Evolutionary conservation across 805 yeast species (phyloP).

Genomic region (Cyberlindnera xylosilytica): DNA sequence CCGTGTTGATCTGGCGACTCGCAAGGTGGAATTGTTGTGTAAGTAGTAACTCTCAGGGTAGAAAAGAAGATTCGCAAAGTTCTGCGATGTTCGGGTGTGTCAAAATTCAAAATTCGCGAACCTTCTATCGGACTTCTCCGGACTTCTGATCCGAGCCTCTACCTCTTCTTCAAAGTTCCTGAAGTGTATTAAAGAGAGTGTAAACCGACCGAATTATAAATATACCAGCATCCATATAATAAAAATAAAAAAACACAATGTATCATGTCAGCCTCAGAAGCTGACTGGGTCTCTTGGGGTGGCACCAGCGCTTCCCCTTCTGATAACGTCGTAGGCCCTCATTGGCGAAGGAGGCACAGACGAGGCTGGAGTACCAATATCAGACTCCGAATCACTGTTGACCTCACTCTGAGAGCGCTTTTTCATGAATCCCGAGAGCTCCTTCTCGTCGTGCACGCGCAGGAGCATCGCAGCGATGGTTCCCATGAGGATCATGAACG

Average conservation of each 20-base stretch:
- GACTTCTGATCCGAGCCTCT: no score
- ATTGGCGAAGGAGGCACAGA: conserved; percentile 8
- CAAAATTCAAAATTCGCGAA: no score
- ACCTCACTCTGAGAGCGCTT: conserved; percentile 3
- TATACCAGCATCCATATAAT: no score
- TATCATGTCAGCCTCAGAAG: conserved; percentile 5
- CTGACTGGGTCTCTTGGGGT: conserved; percentile 7
- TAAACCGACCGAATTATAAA: no score
- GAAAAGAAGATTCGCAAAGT: neutral
- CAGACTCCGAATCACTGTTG: conserved; percentile 5
- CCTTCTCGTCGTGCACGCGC: conserved; percentile 15
- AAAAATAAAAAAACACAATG: no score
- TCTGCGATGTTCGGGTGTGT: conserved; percentile 6
- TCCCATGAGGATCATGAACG: conserved; percentile 2
- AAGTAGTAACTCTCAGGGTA: neutral
- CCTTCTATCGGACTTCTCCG: no score
- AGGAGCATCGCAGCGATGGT: conserved; percentile 2
- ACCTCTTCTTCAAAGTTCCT: no score
- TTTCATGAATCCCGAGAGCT: conserved; percentile 7
- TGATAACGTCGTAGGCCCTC: conserved; percentile 10
- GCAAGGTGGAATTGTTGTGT: conserved; percentile 2
- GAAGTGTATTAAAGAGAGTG: no score
- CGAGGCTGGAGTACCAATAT: neutral
- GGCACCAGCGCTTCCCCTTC: conserved; percentile 15
- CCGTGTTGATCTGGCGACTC: neutral